Percentiles rank a stretch among this genome's conserved stretches.
Evolutionary conservation across 2,329 filamentous ascomycete genomes (phyloP).

Genomic region (Scedosporium dehoogii): DNA sequence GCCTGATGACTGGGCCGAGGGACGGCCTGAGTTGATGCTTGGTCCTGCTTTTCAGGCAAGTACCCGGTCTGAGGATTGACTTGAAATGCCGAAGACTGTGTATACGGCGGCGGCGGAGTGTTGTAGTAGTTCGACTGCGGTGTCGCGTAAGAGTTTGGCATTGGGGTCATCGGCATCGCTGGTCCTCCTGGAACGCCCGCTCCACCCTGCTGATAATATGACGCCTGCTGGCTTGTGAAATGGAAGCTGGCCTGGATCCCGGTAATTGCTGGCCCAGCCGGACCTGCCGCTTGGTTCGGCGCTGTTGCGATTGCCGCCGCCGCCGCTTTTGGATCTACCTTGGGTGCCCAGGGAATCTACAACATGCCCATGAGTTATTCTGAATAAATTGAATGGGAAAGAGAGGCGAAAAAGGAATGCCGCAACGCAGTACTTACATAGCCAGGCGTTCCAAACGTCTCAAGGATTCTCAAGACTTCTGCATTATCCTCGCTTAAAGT

Average conservation of each 20-base stretch:
- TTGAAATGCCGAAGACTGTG: not conserved
- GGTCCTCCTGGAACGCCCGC: not conserved
- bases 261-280: not conserved
- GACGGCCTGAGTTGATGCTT: not conserved
- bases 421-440: not conserved
- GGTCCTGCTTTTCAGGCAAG: not conserved
- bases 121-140: not conserved
- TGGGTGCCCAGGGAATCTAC: not conserved
- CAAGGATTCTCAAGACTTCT: not conserved
- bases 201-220: not conserved
- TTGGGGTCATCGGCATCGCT: not conserved
- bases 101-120: not conserved
- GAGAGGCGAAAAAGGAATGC: not conserved
- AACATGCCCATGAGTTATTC: not conserved
- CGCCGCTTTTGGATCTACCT: not conserved
- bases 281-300: not conserved
- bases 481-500: not conserved
- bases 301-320: not conserved
- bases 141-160: not conserved
- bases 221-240: not conserved
- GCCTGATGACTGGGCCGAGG: not conserved
- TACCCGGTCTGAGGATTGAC: not conserved
- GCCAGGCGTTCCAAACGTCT: not conserved
- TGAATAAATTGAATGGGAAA: no score
- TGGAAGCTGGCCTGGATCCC: not conserved